Evolutionary conservation across 331 rosid genomes (phyloP), one percentile per base, ranked within the genome.

Genomic region (Erythrophleum ivorense): DNA sequence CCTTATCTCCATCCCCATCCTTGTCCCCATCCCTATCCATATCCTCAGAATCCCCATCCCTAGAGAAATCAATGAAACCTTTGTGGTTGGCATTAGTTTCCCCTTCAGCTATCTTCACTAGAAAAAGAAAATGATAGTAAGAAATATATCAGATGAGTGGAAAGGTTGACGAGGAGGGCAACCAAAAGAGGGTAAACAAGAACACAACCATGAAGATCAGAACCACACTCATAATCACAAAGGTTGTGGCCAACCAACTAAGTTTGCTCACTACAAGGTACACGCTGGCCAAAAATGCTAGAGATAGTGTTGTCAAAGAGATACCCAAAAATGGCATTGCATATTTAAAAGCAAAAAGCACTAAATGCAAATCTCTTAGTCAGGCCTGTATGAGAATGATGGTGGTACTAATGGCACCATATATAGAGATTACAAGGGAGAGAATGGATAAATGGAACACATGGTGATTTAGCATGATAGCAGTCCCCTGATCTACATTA

Each of bases 371-470:
- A 24, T 24, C 29, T 24, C 29, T 24, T 24, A 24, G 29, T 24
- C 1, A 1, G 29, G 29, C 29, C 29, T 78, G 76, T 10, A 86
- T 24, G 64, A 83, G 86, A 5, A 82, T 65, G 67, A 80, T 49
- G 2, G 78, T 82, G 3, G 80, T 77, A 19, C 52, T 11, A 3
- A 49, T 52, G 69, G 87, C 52, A 63, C 70, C 72, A 24, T 53
- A 82, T 72, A 79, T 18, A 33, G 86, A 78, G 48, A 75, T 70
- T 24, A 1, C 29, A 24, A 24, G 29, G 29, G 29, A 24, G 46
- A 85, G 24, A 48, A 78, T 55, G 50, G 68, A 78, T 2, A 19
- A 1, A 0, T 78, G 71, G 45, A 85, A 73, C 76, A 75, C 45
- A 6, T 10, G 6, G 3, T 69, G 3, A 0, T 34, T 0, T 1